phyloP scores from a whole-genome alignment of 1,284 basidiomycete genomes.

The Phlebopus sp. region DNA sequence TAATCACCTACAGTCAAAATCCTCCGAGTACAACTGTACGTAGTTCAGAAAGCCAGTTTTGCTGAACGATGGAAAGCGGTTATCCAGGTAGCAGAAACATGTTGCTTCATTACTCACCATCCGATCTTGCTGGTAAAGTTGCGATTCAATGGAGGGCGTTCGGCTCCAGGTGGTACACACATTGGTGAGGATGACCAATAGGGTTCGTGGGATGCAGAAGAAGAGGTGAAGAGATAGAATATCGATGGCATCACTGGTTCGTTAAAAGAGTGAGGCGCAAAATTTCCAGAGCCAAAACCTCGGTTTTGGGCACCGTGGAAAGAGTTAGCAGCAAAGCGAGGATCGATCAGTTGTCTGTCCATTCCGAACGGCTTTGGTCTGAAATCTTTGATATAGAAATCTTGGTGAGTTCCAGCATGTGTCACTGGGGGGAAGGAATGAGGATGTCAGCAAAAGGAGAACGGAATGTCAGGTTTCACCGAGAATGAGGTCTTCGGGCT shows the following conservation, averaged over 20 bases:
- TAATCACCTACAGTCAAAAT: conserved; percentile 20
- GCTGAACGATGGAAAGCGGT: conserved; percentile 12
- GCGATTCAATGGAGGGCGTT: conserved; percentile 26
- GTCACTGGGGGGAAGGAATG: conserved; percentile 30
- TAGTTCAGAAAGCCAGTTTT: conserved; percentile 32
- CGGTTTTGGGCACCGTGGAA: conserved; percentile 17
- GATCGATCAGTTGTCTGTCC: conserved; percentile 1
- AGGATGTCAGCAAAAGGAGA: background rate
- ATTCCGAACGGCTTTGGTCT: conserved; percentile 19
- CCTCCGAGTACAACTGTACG: conserved; percentile 28
- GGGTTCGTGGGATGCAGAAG: conserved; percentile 28
- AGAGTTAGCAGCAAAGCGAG: conserved; percentile 11
- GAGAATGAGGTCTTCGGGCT: conserved; percentile 45
- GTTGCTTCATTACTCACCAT: conserved; percentile 28
- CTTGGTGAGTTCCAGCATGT: conserved; percentile 36
- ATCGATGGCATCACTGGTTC: conserved; percentile 33
- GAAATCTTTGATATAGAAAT: conserved; percentile 37
- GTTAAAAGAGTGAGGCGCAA: conserved; percentile 10
- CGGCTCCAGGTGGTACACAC: conserved; percentile 17
- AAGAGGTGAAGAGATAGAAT: conserved; percentile 39
- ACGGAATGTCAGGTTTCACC: conserved; percentile 30
- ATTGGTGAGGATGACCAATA: conserved; percentile 38
- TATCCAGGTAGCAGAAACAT: background rate
- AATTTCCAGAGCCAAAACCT: conserved; percentile 12
- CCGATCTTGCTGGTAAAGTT: conserved; percentile 38